Base-by-base conservation (phyloP, 163 green algal genomes). In the Chlamydomonas reinhardtii region DNA sequence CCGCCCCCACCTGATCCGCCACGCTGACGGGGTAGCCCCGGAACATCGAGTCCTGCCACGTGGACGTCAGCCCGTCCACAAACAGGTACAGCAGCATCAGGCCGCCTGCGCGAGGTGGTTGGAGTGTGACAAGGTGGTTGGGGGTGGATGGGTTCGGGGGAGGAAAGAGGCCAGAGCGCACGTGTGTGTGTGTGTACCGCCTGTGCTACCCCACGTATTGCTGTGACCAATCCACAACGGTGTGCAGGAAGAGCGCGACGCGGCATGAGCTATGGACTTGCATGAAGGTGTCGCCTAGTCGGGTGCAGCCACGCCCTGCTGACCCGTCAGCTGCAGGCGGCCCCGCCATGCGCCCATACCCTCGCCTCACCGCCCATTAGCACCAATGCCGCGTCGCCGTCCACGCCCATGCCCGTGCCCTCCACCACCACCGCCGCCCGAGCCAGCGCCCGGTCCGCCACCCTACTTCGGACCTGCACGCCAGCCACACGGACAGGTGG, bases 51-150 rank as follows among this genome's bases (percentile, higher is more conserved):
- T 99, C 97, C 93, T 99, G 98, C 85, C 98, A 99, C 11, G 96
- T 99, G 65, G 95, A 98, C 4, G 98, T 99, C 91, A 99, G 99
- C 25, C 98, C 98, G 86, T 99, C 98, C 84, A 98, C 98, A 25
- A 82, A 92, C 32, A 99, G 93, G 91, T 99, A 99, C 19, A 93
- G 92, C 29, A 96, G 37, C 97, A 99, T 99, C 27, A 99, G 92
- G 31, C 88, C 34, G 27, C 95, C 39, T 25, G 97, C 97, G 34
- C 6, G 43, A 6, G 43, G 43, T n/a, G n/a, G n/a, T n/a, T n/a
- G n/a, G n/a, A n/a, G n/a, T n/a, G n/a, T n/a, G n/a, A n/a, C n/a
- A n/a, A n/a, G n/a, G n/a, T n/a, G 39, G 39, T 48, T 5, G 39
- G 39, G 39, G 39, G 39, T 48, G 39, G 39, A 5, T 8, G 39